phyloP scores from a whole-genome alignment of 23 red algal species.

The Gracilaria domingensis region DNA sequence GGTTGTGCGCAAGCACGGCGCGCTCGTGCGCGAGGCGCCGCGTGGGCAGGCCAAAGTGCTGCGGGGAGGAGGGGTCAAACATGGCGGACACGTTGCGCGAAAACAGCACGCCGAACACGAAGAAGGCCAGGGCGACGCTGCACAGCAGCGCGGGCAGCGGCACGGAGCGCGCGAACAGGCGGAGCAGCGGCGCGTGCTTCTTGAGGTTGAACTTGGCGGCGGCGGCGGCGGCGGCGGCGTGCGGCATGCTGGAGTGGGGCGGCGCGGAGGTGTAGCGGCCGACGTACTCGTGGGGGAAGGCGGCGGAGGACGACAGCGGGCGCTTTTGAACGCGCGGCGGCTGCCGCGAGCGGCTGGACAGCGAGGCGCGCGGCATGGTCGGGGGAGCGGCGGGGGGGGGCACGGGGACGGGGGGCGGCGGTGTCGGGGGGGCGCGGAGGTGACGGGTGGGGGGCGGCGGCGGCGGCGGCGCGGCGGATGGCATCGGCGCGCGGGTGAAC shows the following conservation, averaged over 20 bases:
- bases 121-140: conserved; percentile 25
- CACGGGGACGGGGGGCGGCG: not conserved
- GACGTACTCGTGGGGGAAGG: not conserved
- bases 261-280: not conserved
- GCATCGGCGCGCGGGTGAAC: conserved; percentile 6
- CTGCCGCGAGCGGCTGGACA: conserved; percentile 41
- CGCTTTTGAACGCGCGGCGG: conserved; percentile 21
- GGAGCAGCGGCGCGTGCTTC: not conserved
- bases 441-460: not conserved
- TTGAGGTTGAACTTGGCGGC: not conserved
- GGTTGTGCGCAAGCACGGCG: not conserved
- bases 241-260: not conserved
- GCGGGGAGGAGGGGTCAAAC: conserved; percentile 28
- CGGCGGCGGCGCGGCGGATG: not conserved
- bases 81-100: not conserved
- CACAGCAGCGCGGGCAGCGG: not conserved
- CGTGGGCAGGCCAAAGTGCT: conserved; percentile 31
- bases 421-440: too few relatives aligned
- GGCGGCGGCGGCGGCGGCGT: not conserved
- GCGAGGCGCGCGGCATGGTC: conserved; percentile 20
- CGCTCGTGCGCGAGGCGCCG: not conserved
- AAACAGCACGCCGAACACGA: conserved; percentile 34
- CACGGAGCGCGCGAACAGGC: not conserved
- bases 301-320: not conserved
- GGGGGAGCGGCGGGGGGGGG: not conserved